Conservation (phyloP, 768 basidiomycete genomes). For the Mycena rosella region DNA sequence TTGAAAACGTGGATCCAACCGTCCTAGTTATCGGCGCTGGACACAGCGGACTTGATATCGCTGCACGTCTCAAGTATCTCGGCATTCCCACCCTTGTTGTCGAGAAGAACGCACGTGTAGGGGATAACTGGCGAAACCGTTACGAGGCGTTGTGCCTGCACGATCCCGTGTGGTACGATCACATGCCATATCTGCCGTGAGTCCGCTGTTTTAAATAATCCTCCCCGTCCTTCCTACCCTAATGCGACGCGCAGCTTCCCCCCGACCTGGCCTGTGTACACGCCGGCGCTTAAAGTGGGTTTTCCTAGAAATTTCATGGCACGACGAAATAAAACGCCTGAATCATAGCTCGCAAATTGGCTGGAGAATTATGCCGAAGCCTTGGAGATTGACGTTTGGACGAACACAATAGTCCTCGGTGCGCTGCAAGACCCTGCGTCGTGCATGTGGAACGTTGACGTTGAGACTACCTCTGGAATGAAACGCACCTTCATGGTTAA, state of each 20-base stretch:
- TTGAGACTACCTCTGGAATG: constrained; percentile 48
- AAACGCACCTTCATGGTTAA: constrained; percentile 54
- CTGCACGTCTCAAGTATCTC: constrained; percentile 68
- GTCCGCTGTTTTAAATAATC: constrained; percentile 17
- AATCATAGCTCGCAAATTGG: constrained; percentile 73
- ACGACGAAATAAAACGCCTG: constrained; percentile 59
- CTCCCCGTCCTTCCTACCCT: neutral
- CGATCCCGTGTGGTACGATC: constrained; percentile 70
- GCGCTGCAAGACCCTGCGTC: constrained; percentile 46
- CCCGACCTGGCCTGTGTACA: constrained; percentile 57
- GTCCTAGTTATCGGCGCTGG: constrained; percentile 67
- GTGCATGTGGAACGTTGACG: constrained; percentile 55
- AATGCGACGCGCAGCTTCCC: constrained; percentile 53
- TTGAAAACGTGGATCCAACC: constrained; percentile 59
- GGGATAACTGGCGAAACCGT: constrained; percentile 75
- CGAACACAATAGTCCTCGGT: constrained; percentile 51
- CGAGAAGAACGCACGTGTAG: constrained; percentile 72
- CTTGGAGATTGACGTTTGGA: constrained; percentile 69
- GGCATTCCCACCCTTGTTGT: constrained; percentile 66
- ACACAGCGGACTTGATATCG: constrained; percentile 67
- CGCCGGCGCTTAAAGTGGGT: constrained; percentile 59
- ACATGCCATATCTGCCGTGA: constrained; percentile 60
- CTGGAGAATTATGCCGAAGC: constrained; percentile 65
- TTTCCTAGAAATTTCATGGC: constrained; percentile 43
- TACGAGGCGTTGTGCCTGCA: constrained; percentile 78